Base-by-base conservation (phyloP, 2,329 filamentous ascomycete species). In the Fusarium sp. region DNA sequence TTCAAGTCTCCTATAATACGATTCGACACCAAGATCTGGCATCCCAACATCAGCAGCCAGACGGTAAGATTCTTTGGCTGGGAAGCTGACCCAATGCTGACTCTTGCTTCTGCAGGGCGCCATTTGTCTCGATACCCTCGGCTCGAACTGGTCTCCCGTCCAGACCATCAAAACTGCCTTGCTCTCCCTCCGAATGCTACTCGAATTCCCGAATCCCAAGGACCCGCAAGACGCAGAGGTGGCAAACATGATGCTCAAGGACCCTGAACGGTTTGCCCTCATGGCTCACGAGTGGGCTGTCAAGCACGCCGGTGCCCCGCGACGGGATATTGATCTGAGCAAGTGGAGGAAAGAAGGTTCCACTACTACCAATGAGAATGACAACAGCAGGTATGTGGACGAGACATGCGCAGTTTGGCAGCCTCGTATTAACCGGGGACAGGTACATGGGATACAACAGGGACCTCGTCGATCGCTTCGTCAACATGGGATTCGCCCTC, bases 221-320 rank as follows among this genome's bases (percentile, higher is more conserved):
- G 97, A 99, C 76, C 97, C 97, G 0, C 97, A 99, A 85, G 97
- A 99, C 80, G 95, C 95, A 43, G 95, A 98, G 82, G 97, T 98
- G 1, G 97, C 97, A 27, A 91, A 90, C 79, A 97, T 98, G 94
- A 88, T 98, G 80, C 87, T 97, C 69, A 89, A 92, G 3, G 90
- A 94, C 56, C 95, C 94, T 0, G 90, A 93, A 57, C 90, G 92
- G 66, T 98, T 98, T 79, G 91, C 94, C 64, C 88, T 91, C 73
- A 92, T 93, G 75, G 97, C 97, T 1, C 91, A 95, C 72, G 94
- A 98, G 75, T 99, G 97, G 97, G 94, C 97, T 4, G 90, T 97
- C 52, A 89, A 90, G 77, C 90, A 95, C 82, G 97, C 96, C 2
- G 91, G 92, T 35, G 97, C 97, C 18, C 94, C 94, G 4, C 80